Evolutionary conservation across 2,329 filamentous ascomycete genomes (phyloP), one percentile per base, ranked within the genome.

Genomic region (Mycocentrospora acerina): DNA sequence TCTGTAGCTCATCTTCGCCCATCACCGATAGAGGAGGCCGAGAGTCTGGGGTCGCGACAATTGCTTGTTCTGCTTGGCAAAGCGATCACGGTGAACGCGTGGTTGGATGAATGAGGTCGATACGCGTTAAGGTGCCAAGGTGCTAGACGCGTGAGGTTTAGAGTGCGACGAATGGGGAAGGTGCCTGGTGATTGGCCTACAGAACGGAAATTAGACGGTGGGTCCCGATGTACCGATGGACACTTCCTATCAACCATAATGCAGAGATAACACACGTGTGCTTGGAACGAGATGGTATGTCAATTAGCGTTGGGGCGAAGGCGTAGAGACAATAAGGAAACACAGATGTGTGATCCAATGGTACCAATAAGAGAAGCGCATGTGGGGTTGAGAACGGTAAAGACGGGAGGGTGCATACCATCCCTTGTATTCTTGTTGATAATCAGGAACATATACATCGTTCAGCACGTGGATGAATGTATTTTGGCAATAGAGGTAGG

Each of bases 141-240:
- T 24, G 32, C 15, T 18, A 15, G 18, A 17, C 32, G 15, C 19
- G 8, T 17, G 15, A 18, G 11, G 24, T 16, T 10, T 34, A 24
- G 16, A 15, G 19, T 12, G 26, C 12, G 24, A 17, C 14, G n/a
- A 4, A 12, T 34, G n/a, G 24, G 32, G 32, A 26, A 34, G 32
- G 32, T 34, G 14, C 8, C 22, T 7, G 4, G 7, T 34, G 4
- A 33, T 33, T 33, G 31, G 31, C 19, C 19, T 14, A 9, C n/a
- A 14, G n/a, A 8, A 13, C 24, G 32, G 31, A 34, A 24, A 34
- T 34, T 34, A 24, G 14, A 24, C 32, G 32, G 32, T 24, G 32
- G 18, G 13, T 10, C 6, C 32, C 32, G 32, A 11, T 22, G 18
- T 7, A 22, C 8, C 7, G 5, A 5, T 3, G 30, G 17, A 7